Base-by-base conservation (phyloP, 1,139 yeast genomes). In the Casaregolazyma lundiana region DNA sequence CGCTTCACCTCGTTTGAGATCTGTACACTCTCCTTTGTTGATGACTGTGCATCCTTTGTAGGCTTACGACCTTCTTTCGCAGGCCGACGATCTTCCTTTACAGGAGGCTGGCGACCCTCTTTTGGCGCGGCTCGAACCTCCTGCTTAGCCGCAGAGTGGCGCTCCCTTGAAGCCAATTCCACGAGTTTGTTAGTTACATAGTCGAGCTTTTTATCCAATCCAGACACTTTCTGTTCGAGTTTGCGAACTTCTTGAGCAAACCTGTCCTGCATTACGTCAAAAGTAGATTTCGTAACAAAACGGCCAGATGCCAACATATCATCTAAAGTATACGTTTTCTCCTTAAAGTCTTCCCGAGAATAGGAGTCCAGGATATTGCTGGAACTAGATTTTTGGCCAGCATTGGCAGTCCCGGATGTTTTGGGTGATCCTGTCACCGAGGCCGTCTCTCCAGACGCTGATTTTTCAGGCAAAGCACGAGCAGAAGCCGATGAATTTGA, bases 261-360 rank as follows among this genome's bases (percentile, higher is more conserved):
- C 11, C 38, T 16, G 17, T 34, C 43, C 17, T 43, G 45, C 43
- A 45, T 35, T 13, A 47, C 44, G 16, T 49, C 54, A 32, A 47
- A 49, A 32, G 45, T 46, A 26, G 48, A 21, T 21, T 38, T 44
- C 20, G 57, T 49, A 18, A 56, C 56, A 43, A 56, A 54, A 35
- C 44, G 44, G 17, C 58, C 58, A 1, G 56, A 49, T 4, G 49
- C 44, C 15, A 55, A 17, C 35, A 51, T 30, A 13, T 51, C 53
- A 16, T 44, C 37, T 3, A 51, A 13, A 8, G 43, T 34, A 24
- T 51, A 51, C 8, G 40, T 51, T 34, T 37, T 45, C 39, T 51
- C 53, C 37, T 45, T 43, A 24, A 48, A 40, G 16, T 49, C 43
- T 11, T 43, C 38, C 9, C 51, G 48, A 35, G 50, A 47, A 32